Evolutionary conservation across 306 rosid genomes (phyloP), one percentile per base, ranked within the genome.

Genomic region (Sophora flavescens): DNA sequence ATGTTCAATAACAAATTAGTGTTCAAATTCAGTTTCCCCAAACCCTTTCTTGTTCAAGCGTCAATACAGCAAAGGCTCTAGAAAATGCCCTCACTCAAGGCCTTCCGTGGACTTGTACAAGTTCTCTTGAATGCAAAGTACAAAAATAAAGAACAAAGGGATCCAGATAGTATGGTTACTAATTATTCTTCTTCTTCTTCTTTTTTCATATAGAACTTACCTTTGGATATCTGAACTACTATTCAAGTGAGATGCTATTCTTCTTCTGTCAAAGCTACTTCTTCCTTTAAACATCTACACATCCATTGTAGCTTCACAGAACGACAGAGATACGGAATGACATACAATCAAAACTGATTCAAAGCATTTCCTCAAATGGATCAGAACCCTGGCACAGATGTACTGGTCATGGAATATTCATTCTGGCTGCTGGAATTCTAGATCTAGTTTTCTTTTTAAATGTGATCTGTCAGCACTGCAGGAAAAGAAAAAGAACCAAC

Each of bases 401-500:
- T 42, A 66, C 57, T 35, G 6, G 80, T 68, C 64, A 70, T 32
- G 38, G 82, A 85, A 76, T 52, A 42, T 75, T 75, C 82, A 82
- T 77, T 90, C 88, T 6, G 89, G 91, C 26, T 74, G 88, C 82
- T 89, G 89, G 86, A 95, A 95, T 76, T 95, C 99, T 44, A 95
- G 90, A 84, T 95, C 99, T 86, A 92, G 77, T 78, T 95, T 95
- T 80, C 99, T 88, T 82, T 95, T 95, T 42, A 92, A 85, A 83
- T 92, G 98, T 58, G 98, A 81, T 84, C 93, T 84, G 83, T 95
- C 99, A 82, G 96, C 96, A 78, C 99, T 95, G 90, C 84, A 82
- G 38, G 22, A 1, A 78, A 75, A 68, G 68, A 76, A 57, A 53
- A 67, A 35, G 53, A 74, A 78, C 59, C 52, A 70, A 69, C 17